Evolutionary conservation across 2,329 filamentous ascomycete genomes (phyloP).

Genomic region (Colletotrichum australisinense): DNA sequence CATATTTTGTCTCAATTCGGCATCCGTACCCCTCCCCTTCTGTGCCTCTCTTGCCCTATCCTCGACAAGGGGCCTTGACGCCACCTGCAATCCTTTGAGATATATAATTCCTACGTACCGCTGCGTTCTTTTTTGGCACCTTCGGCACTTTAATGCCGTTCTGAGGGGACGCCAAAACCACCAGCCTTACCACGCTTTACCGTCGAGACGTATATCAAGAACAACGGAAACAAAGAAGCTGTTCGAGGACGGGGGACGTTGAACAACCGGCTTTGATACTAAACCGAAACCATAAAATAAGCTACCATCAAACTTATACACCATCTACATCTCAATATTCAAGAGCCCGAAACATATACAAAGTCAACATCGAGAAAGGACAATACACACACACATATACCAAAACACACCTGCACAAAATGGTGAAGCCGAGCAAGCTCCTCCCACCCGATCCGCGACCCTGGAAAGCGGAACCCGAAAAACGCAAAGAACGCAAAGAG

Average conservation of each 20-base stretch:
- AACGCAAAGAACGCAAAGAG: constrained; percentile 49
- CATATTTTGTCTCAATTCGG: not conserved
- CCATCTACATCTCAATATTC: not conserved
- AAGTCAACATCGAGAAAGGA: not conserved
- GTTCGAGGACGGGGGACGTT: not conserved
- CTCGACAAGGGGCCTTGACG: not conserved
- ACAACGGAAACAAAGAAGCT: not conserved
- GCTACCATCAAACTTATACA: not conserved
- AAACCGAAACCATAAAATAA: not conserved
- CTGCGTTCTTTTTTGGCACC: not conserved
- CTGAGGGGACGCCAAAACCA: not conserved
- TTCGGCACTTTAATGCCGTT: not conserved
- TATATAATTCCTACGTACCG: constrained; percentile 13
- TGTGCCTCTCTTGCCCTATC: no score
- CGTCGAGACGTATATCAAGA: not conserved
- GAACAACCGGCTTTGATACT: not conserved
- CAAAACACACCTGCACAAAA: not conserved
- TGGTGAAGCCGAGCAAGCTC: constrained; percentile 36
- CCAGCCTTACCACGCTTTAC: not conserved
- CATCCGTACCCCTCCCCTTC: not conserved
- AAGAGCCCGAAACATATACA: no score
- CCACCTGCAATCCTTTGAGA: constrained; percentile 12
- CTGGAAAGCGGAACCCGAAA: constrained; percentile 51
- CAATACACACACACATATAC: not conserved
- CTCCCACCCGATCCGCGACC: constrained; percentile 45